Conservation (phyloP, 2,329 filamentous ascomycete species). For the Nothophaeocryptopus gaeumannii region DNA sequence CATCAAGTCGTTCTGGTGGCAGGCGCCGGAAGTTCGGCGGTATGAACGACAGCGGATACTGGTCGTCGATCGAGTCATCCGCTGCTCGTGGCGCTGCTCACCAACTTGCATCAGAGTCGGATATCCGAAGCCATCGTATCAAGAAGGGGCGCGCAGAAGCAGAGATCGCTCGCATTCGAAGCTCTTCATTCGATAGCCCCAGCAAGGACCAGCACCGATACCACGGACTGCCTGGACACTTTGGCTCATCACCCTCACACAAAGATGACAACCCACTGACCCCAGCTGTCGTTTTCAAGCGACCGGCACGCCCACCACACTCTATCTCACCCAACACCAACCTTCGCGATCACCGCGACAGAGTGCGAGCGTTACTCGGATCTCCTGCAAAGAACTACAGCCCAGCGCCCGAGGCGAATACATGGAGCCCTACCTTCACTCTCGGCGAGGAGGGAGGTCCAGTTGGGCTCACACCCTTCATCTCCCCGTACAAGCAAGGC, state of each 20-base stretch:
- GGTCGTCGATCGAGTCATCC: slow-evolving; percentile 92
- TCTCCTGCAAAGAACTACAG: slow-evolving; percentile 64
- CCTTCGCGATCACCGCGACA: slow-evolving; percentile 79
- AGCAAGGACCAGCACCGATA: slow-evolving; percentile 59
- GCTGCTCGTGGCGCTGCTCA: slow-evolving; percentile 63
- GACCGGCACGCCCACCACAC: slow-evolving; percentile 60
- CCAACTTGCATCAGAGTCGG: slow-evolving; percentile 70
- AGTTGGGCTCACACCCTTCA: slow-evolving; percentile 47
- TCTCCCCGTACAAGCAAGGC: slow-evolving; percentile 31
- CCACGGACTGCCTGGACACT: slow-evolving; percentile 42
- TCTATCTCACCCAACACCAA: slow-evolving; percentile 94
- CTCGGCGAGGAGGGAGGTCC: slow-evolving; percentile 59
- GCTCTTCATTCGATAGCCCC: slow-evolving; percentile 90
- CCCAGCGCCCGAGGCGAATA: slow-evolving; percentile 51
- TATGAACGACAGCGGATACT: slow-evolving; percentile 93
- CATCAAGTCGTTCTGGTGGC: slow-evolving; percentile 62
- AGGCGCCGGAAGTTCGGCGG: slow-evolving; percentile 75
- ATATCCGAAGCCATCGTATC: slow-evolving; percentile 63
- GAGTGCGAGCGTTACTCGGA: slow-evolving; percentile 75
- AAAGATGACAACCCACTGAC: slow-evolving; percentile 62
- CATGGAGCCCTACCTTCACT: slow-evolving; percentile 67
- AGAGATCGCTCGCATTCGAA: slow-evolving; percentile 88
- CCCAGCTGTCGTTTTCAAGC: slow-evolving; percentile 77
- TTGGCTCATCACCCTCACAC: slow-evolving; percentile 39
- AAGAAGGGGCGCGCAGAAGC: slow-evolving; percentile 92